Base-by-base conservation (phyloP, 1,284 basidiomycete genomes). In the Ustilago lituana region DNA sequence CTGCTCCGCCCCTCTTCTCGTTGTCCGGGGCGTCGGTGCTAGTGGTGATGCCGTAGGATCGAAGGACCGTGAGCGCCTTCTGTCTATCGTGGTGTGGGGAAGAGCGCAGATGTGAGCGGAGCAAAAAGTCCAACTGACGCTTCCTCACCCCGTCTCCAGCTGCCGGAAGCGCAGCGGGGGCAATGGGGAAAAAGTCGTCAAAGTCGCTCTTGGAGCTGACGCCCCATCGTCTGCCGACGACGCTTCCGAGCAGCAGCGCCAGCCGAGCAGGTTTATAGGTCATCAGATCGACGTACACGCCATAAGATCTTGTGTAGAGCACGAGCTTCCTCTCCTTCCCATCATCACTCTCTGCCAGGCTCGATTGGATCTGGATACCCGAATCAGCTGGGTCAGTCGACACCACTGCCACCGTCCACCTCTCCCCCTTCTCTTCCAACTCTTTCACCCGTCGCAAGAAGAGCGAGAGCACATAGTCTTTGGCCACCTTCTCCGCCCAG, bases 201-300 rank as follows among this genome's bases (percentile, higher is more conserved):
- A 79, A 51, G 64, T 87, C 87, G 1, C 68, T 51, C 4, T 71
- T 37, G 7, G 81, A 77, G 5, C 77, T 83, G 2, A 84, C 74
- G 2, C 73, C 66, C 70, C 87, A 84, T 47, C 72, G 29, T 33
- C 69, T 39, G 45, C 78, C 51, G 15, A 73, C 40, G 59, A 77
- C 27, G 43, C 63, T 65, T 4, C 77, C 74, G 12, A 86, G 47
- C 8, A 86, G 68, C 3, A 86, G 63, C 0, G 85, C 85, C 51
- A 87, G 83, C 24, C 59, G 57, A 2, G 69, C 40, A 0, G 85
- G 85, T 1, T 87, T 87, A 9, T 83, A 81, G 7, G 84, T 68
- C 36, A 89, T 82, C 20, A 89, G 77, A 22, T 86, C 82, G 2
- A 84, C 85, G 80, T 88, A 90, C 62, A 88, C 83, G 5, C 84